Conservation (phyloP, 2,329 filamentous ascomycete genomes). For the Coleophoma cylindrospora region DNA sequence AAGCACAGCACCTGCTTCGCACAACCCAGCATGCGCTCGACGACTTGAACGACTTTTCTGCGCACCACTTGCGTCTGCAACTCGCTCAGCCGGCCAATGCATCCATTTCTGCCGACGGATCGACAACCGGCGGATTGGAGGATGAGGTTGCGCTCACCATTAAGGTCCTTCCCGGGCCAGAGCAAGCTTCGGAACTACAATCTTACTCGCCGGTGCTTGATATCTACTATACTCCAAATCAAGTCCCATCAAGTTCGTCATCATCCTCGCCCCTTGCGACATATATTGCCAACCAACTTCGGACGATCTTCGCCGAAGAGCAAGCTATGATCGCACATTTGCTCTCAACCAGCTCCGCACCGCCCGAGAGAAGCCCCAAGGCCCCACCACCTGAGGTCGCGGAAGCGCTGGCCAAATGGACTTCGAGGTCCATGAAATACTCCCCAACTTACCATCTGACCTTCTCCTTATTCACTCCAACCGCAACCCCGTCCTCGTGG, state of each 20-base stretch:
- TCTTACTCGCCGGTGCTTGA: constrained; percentile 68
- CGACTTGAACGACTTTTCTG: constrained; percentile 78
- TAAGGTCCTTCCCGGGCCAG: constrained; percentile 60
- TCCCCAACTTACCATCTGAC: constrained; percentile 92
- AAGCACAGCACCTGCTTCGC: constrained; percentile 69
- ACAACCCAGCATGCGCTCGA: constrained; percentile 84
- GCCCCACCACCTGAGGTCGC: constrained; percentile 44
- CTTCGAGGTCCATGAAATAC: constrained; percentile 83
- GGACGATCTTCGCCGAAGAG: constrained; percentile 79
- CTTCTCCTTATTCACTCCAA: constrained; percentile 88
- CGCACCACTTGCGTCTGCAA: constrained; percentile 74
- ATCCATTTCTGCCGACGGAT: constrained; percentile 21
- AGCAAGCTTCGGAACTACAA: constrained; percentile 58
- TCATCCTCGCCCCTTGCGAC: constrained; percentile 69
- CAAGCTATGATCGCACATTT: constrained; percentile 78
- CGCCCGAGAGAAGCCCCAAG: constrained; percentile 40
- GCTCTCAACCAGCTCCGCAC: constrained; percentile 53
- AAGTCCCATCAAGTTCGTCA: constrained; percentile 60
- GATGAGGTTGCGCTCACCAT: constrained; percentile 62
- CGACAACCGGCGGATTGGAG: constrained; percentile 30
- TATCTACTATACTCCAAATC: constrained; percentile 68
- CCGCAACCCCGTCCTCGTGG: constrained; percentile 77
- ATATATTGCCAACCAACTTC: constrained; percentile 74
- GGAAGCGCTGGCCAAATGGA: constrained; percentile 60
- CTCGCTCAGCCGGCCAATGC: constrained; percentile 39